Percentiles rank a stretch among this genome's conserved stretches.
Conservation (phyloP, 257 asterid species). For the Apocynum venetum region DNA sequence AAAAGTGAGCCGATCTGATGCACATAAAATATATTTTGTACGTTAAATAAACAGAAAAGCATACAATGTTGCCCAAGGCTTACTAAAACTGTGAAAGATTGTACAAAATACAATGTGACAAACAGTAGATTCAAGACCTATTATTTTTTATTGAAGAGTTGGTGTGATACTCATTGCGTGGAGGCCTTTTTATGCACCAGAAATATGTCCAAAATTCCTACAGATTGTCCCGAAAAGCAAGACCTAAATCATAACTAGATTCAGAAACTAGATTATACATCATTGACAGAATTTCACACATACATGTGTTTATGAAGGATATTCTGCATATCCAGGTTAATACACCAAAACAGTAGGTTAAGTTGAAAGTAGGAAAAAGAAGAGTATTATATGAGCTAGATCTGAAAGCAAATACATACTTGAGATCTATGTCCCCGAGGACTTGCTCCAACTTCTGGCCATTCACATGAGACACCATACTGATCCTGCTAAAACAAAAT, state of each 20-base stretch:
- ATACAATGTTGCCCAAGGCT: background rate
- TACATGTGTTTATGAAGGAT: background rate
- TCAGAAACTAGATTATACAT: background rate
- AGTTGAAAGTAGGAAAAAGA: background rate
- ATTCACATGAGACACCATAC: constrained; percentile 52
- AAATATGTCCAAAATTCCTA: background rate
- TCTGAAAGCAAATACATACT: constrained; percentile 37
- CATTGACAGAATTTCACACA: background rate
- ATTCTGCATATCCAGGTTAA: background rate
- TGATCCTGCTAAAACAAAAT: constrained; percentile 49
- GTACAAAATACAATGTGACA: background rate
- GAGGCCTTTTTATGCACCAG: background rate
- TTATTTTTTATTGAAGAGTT: background rate
- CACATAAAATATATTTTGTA: background rate
- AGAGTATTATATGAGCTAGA: background rate
- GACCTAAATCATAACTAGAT: background rate
- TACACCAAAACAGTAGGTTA: background rate
- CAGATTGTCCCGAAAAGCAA: background rate
- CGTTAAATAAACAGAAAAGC: background rate
- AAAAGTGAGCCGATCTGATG: background rate
- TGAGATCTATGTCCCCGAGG: constrained; percentile 68
- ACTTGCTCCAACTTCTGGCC: constrained; percentile 58
- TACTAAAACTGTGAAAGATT: background rate
- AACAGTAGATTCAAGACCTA: background rate
- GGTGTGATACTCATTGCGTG: background rate